Evolutionary conservation across 176 grass and related monocot species (phyloP), one percentile per base, ranked within the genome.

Genomic region (Ampelocalamus luodianensis): DNA sequence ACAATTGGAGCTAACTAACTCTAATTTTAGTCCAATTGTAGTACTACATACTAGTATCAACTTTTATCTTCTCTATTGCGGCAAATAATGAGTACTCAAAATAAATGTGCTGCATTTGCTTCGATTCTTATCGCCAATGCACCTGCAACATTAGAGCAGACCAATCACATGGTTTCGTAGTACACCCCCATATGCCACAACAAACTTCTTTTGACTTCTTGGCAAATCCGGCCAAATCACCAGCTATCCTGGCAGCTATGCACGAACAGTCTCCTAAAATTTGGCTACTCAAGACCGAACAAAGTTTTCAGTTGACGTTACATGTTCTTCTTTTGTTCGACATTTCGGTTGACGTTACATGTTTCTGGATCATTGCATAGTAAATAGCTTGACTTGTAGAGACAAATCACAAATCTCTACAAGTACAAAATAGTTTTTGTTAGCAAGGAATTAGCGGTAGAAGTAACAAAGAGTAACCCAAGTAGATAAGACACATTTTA

Each of bases 161-260:
- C 3, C 38, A 68, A 90, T 90, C 16, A 83, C 74, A 61, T 67
- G 74, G 0, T 43, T 27, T 50, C 58, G n/a, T 68, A n/a, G 83
- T 58, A 82, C 38, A 26, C 51, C n/a, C 10, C 48, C 48, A 70
- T 34, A 82, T 85, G 18, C 58, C 46, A 61, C 74, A 83, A 83
- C 79, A 65, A 87, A 83, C 38, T 83, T 67, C 10, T 79, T 75
- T 87, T 79, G 89, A 90, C 89, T 90, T 59, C 3, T 50, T 6
- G 65, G 39, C 46, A 42, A 46, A 27, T 90, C 46, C 79, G 3
- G 49, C 79, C 84, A 83, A 90, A 67, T 20, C 58, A 67, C 50
- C 14, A 58, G 46, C 58, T 78, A 45, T 56, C 14, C 53, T 45
- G 76, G 43, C 43, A 9, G 84, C 66, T 83, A 15, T 74, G 48